phyloP scores from a whole-genome alignment of 306 rosid genomes.

The Quercus gilva region DNA sequence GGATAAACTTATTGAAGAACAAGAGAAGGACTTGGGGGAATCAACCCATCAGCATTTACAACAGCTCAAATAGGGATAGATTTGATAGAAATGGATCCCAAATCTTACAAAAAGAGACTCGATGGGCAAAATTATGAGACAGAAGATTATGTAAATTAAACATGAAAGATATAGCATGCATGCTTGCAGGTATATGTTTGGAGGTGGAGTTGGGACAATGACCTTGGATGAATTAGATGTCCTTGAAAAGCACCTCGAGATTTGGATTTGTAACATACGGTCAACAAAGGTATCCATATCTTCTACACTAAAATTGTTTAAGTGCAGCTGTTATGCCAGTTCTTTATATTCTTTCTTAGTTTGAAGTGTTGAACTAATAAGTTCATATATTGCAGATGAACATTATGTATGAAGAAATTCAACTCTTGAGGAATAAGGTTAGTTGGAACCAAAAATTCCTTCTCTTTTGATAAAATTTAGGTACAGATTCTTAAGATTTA shows the following conservation, averaged over 20 bases:
- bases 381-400: constrained; percentile 49
- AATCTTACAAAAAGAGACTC: too few species aligned
- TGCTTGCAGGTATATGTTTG: constrained; percentile 57
- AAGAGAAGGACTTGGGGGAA: too few species aligned
- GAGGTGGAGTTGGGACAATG: constrained; percentile 62
- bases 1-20: too few species aligned
- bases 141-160: too few species aligned
- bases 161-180: neutral
- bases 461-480: neutral
- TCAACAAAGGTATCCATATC: constrained; percentile 60
- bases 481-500: too few species aligned
- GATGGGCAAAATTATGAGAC: too few species aligned
- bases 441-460: neutral
- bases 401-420: constrained; percentile 73
- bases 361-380: neutral
- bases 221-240: constrained; percentile 64
- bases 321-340: neutral
- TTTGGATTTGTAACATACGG: constrained; percentile 78
- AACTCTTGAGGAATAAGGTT: constrained; percentile 70
- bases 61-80: too few species aligned
- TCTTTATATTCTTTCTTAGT: neutral
- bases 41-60: too few species aligned
- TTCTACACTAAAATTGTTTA: neutral
- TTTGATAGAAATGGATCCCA: too few species aligned
- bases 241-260: constrained; percentile 82